Evolutionary conservation across 1,139 yeast genomes (phyloP).

Genomic region (Hyphopichia pseudoburtonii): DNA sequence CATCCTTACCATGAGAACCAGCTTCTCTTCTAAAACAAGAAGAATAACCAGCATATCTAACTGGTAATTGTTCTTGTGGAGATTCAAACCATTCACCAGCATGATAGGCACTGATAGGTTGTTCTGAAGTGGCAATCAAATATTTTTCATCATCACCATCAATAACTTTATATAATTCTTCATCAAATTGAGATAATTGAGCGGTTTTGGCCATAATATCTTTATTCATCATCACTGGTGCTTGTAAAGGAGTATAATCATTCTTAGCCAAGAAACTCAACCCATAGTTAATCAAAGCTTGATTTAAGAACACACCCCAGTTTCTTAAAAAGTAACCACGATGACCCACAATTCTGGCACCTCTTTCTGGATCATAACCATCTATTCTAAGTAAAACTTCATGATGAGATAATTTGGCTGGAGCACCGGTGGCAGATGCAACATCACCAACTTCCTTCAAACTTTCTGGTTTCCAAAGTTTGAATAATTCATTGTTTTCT

Average conservation of each 20-base stretch:
- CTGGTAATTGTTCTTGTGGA: constrained; percentile 95
- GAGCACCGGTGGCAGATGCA: constrained; percentile 72
- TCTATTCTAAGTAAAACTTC: constrained; percentile 91
- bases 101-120: constrained; percentile 98
- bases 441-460: constrained; percentile 57
- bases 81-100: constrained; percentile 98
- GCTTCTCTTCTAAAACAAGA: constrained; percentile 99
- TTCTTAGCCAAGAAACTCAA: constrained; percentile 76
- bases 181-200: constrained; percentile 95
- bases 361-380: constrained; percentile 99
- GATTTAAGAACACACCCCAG: constrained; percentile 95
- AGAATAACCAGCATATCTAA: constrained; percentile 95
- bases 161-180: constrained; percentile 92
- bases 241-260: constrained; percentile 89
- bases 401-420: constrained; percentile 89
- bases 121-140: constrained; percentile 97
- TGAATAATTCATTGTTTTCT: constrained; percentile 83
- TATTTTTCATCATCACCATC: constrained; percentile 98
- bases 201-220: constrained; percentile 99
- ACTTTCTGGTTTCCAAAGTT: constrained; percentile 78
- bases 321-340: constrained; percentile 96
- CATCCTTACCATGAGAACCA: constrained; percentile 98
- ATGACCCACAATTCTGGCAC: constrained; percentile 96
- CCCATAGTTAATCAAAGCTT: constrained; percentile 96
- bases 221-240: constrained; percentile 99